Percentiles rank a stretch among this genome's conserved stretches.
Conservation (phyloP, 331 rosid species). For the Prunus yedoensis region DNA sequence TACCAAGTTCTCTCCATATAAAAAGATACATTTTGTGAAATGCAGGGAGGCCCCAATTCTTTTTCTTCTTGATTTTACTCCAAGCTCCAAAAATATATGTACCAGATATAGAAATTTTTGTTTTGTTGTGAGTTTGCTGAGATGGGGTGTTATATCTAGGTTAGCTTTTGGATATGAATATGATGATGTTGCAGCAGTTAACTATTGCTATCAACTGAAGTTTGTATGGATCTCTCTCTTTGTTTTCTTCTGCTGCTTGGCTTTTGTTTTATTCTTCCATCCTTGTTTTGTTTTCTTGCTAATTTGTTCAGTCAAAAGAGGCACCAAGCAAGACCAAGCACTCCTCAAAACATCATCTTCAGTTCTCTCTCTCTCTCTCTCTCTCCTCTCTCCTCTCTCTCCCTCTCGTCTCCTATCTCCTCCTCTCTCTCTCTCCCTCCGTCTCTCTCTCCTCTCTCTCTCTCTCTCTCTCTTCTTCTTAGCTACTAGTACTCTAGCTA, state of each 20-base stretch:
- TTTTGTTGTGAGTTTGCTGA: constrained; percentile 27
- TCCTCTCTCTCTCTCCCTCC: too few species aligned
- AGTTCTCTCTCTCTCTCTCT: too few species aligned
- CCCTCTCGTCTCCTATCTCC: too few species aligned
- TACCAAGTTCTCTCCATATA: constrained; percentile 43
- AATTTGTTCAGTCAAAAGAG: constrained; percentile 35
- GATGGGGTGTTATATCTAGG: neutral
- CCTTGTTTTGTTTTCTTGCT: constrained; percentile 27
- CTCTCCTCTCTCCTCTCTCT: too few species aligned
- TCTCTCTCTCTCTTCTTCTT: constrained; percentile 19
- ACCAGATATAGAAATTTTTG: neutral
- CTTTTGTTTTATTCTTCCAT: constrained; percentile 32
- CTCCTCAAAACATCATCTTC: constrained; percentile 13
- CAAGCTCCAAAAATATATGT: neutral
- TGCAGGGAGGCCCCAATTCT: too few species aligned
- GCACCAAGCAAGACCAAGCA: constrained; percentile 16
- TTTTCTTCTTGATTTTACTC: neutral
- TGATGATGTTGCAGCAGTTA: constrained; percentile 53
- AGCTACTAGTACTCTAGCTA: neutral
- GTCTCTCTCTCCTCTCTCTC: too few species aligned
- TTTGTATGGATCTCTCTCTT: constrained; percentile 40
- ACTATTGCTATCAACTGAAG: constrained; percentile 50
- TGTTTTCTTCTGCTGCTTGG: constrained; percentile 31
- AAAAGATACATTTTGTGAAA: constrained; percentile 19
- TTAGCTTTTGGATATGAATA: neutral